A percentile compares a stretch with the other conserved stretches of the same genome.
Evolutionary conservation across 1,139 yeast species (phyloP).

Genomic region (Geotrichum carabidarum): DNA sequence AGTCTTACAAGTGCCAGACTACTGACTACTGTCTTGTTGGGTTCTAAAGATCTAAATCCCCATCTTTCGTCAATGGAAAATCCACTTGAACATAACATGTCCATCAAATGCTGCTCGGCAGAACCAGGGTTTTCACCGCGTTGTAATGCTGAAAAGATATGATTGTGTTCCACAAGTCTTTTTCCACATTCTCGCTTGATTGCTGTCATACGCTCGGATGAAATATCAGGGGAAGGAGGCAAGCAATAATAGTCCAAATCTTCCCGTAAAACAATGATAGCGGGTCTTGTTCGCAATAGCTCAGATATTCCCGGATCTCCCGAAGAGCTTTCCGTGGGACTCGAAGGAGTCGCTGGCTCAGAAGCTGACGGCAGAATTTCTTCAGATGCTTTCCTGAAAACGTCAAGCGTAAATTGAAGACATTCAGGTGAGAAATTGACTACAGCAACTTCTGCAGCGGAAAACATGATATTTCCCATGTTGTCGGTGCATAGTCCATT

Average conservation of each 20-base stretch:
- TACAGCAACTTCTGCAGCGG: slow-evolving; percentile 44
- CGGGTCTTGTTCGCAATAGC: slow-evolving; percentile 73
- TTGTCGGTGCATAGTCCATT: slow-evolving; percentile 65
- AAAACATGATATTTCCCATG: slow-evolving; percentile 81
- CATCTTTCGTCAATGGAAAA: slow-evolving; percentile 63
- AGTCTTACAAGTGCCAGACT: slow-evolving; percentile 79
- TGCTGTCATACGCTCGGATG: slow-evolving; percentile 45
- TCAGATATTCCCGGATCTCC: slow-evolving; percentile 42
- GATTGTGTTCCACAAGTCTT: slow-evolving; percentile 41
- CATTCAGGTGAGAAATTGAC: slow-evolving; percentile 78
- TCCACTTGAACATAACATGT: slow-evolving; percentile 90
- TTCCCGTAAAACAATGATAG: slow-evolving; percentile 87
- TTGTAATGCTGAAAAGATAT: slow-evolving; percentile 66
- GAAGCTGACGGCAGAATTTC: slow-evolving; percentile 57
- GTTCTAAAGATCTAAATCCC: slow-evolving; percentile 86
- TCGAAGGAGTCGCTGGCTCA: neutral
- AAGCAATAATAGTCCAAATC: slow-evolving; percentile 91
- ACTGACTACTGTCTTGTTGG: slow-evolving; percentile 77
- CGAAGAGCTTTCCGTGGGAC: neutral
- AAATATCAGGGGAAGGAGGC: slow-evolving; percentile 49
- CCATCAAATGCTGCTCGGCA: slow-evolving; percentile 91
- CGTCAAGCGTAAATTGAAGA: slow-evolving; percentile 72
- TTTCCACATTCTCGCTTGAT: slow-evolving; percentile 70
- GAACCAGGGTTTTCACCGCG: slow-evolving; percentile 56
- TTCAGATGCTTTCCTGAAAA: slow-evolving; percentile 70